phyloP scores from a whole-genome alignment of 2,329 filamentous ascomycete species.

The Diaporthe citrichinensis region DNA sequence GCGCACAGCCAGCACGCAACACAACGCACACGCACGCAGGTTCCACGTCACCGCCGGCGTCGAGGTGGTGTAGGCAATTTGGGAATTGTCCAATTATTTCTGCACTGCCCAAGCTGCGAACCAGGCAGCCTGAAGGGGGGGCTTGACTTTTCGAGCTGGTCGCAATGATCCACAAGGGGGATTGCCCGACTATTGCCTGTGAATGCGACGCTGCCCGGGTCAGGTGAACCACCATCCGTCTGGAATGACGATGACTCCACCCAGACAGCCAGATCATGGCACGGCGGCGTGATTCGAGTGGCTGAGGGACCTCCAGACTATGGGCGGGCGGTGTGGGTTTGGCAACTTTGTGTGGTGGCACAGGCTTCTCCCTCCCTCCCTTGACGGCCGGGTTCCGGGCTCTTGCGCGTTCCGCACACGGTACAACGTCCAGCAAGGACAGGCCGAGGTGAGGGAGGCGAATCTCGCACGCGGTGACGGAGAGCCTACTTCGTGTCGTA shows the following conservation, averaged over 20 bases:
- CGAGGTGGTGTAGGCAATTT: conserved; percentile 10
- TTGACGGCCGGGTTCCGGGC: conserved; percentile 19
- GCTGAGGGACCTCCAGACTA: neutral
- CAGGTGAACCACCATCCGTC: conserved; percentile 28
- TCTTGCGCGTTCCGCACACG: neutral
- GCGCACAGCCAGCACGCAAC: neutral
- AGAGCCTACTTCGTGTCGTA: too few relatives aligned
- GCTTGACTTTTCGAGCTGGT: neutral
- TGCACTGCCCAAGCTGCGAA: conserved; percentile 6
- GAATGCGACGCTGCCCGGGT: conserved; percentile 26
- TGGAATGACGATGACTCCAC: conserved; percentile 31
- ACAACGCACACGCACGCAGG: conserved; percentile 10
- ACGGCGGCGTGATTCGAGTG: conserved; percentile 16
- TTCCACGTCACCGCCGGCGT: conserved; percentile 10
- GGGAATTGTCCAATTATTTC: conserved; percentile 3
- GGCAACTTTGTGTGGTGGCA: neutral
- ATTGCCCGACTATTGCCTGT: conserved; percentile 9
- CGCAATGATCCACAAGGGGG: conserved; percentile 8
- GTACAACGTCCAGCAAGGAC: conserved; percentile 5
- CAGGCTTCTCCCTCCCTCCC: neutral
- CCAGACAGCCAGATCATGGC: conserved; percentile 8
- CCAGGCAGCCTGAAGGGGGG: neutral
- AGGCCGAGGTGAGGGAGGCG: conserved; percentile 2
- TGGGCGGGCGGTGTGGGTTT: conserved; percentile 18
- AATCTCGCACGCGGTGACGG: neutral